A percentile compares a stretch with the other conserved stretches of the same genome.
Conservation (phyloP, 805 yeast species). For the Schizosaccharomyces pombe region DNA sequence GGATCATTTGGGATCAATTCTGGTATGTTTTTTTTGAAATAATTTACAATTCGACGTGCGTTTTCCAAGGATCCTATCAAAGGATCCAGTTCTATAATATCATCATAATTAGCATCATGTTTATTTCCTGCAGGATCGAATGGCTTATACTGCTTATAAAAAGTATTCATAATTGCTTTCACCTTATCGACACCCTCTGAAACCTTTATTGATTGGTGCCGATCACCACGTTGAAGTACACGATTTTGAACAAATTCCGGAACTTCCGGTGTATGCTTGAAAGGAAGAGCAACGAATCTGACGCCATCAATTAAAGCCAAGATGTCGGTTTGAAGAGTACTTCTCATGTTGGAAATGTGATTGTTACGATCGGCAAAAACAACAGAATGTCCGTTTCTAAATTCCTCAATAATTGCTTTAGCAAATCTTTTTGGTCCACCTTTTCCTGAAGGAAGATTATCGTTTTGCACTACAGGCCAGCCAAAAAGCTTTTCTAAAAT, state of each 20-base stretch:
- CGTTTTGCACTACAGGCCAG: conserved; percentile 68
- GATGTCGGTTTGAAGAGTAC: conserved; percentile 35
- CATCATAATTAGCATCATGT: conserved; percentile 38
- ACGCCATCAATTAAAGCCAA: conserved; percentile 20
- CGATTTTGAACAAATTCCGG: conserved; percentile 17
- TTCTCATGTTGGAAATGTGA: conserved; percentile 45
- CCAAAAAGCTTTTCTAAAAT: conserved; percentile 35
- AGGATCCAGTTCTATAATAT: conserved; percentile 34
- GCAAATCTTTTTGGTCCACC: conserved; percentile 11
- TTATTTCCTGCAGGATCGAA: conserved; percentile 27
- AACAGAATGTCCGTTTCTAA: conserved; percentile 21
- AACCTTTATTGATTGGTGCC: conserved; percentile 58
- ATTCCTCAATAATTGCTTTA: conserved; percentile 11
- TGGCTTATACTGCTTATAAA: conserved; percentile 44
- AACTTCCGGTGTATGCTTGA: conserved; percentile 19
- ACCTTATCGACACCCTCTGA: conserved; percentile 28
- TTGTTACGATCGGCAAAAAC: conserved; percentile 71
- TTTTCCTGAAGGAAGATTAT: conserved; percentile 27
- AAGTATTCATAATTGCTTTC: conserved; percentile 45
- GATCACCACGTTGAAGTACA: conserved; percentile 51
- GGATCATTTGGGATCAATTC: conserved; percentile 22
- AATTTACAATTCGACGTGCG: conserved; percentile 21
- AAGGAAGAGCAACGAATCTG: conserved; percentile 45
- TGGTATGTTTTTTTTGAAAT: conserved; percentile 23
- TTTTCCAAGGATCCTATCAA: conserved; percentile 28